Conservation (phyloP, 1,139 yeast species). For the Sporopachydermia cereana region DNA sequence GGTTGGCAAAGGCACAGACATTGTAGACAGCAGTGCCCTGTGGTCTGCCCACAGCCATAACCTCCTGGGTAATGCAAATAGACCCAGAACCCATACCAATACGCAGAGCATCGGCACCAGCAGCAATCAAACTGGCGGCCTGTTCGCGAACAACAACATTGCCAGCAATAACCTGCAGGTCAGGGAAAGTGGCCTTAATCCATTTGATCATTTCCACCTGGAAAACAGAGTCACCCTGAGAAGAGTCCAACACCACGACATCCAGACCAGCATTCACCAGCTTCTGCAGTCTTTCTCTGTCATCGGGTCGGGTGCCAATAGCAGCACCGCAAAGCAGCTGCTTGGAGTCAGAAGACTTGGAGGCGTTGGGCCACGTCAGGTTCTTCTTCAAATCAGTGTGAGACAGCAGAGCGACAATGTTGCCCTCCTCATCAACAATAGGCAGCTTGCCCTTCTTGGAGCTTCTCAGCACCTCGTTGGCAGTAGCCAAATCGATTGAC, state of each 20-base stretch:
- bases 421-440: conserved; percentile 67
- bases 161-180: conserved; percentile 89
- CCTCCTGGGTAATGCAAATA: conserved; percentile 98
- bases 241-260: conserved; percentile 89
- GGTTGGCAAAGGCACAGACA: conserved; percentile 77
- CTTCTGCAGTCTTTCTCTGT: conserved; percentile 69
- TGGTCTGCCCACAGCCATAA: conserved; percentile 99
- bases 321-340: conserved; percentile 99
- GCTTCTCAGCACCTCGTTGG: conserved; percentile 79
- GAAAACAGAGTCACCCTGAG: conserved; percentile 94
- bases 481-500: conserved; percentile 59
- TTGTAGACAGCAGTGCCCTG: conserved; percentile 95
- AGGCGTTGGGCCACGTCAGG: conserved; percentile 86
- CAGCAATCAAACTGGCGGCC: conserved; percentile 89
- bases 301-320: conserved; percentile 86
- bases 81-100: conserved; percentile 99
- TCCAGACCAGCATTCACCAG: conserved; percentile 96
- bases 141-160: conserved; percentile 98
- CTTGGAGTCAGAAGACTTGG: conserved; percentile 85
- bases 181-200: conserved; percentile 73
- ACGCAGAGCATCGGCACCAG: conserved; percentile 97
- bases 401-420: conserved; percentile 78
- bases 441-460: conserved; percentile 98
- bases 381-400: conserved; percentile 97
- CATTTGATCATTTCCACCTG: conserved; percentile 88